These are phyloP conservation scores for Globomyces sp. DNA, from an alignment of 371 early-diverging fungal genomes.

Conservation along the genomic window DNA sequence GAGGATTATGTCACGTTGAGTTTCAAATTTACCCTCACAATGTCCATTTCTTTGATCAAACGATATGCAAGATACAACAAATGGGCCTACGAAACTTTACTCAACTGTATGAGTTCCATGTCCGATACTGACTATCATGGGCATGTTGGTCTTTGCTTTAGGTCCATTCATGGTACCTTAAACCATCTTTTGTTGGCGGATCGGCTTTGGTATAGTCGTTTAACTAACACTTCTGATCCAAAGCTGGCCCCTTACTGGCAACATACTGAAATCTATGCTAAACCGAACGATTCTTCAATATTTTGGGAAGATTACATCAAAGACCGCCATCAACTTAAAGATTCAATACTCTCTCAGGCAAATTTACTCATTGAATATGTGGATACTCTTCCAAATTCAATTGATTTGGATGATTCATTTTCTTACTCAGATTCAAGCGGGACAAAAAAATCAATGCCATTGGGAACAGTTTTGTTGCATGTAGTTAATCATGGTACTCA, in stretches of 20 bases:
- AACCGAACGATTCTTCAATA: neutral
- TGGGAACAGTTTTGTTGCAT: neutral
- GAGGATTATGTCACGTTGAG: too few relatives aligned
- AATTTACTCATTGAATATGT: neutral
- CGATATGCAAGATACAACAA: too few relatives aligned
- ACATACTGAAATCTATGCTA: neutral
- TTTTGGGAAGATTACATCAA: neutral
- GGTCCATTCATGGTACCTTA: neutral
- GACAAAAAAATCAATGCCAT: neutral
- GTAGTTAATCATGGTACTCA: neutral
- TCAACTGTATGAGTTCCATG: too few relatives aligned
- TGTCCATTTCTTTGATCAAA: too few relatives aligned
- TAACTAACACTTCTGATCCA: neutral
- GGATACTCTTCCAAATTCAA: neutral
- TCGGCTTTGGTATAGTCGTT: neutral
- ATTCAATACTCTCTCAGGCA: neutral
- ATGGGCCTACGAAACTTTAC: too few relatives aligned
- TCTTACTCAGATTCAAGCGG: neutral
- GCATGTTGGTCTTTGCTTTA: neutral
- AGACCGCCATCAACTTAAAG: neutral
- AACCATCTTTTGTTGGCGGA: neutral
- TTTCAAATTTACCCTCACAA: too few relatives aligned
- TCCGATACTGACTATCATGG: too few relatives aligned
- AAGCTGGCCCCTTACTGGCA: neutral
- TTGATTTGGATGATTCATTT: neutral